Conservation (phyloP, 1,284 basidiomycete species). For the Rhodotorula sp. region DNA sequence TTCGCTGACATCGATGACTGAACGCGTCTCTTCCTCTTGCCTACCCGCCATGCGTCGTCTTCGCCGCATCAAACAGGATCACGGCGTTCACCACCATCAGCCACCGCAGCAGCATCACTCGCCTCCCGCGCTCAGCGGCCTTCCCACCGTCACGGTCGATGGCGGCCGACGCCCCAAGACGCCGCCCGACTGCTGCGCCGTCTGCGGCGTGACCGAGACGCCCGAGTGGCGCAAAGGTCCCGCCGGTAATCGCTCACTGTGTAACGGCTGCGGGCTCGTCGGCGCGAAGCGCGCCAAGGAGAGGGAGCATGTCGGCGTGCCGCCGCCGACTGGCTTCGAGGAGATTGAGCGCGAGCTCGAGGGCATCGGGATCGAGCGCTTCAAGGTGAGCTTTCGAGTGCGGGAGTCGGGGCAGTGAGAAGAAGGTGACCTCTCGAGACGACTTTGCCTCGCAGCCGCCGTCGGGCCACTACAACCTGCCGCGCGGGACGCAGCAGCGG, state of each 20-base stretch:
- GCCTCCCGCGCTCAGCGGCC: no score
- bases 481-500: conserved; percentile 2
- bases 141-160: no score
- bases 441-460: background rate
- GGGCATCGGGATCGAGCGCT: conserved; percentile 32
- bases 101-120: no score
- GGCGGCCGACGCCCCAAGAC: background rate
- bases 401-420: background rate
- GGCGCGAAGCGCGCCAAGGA: conserved; percentile 26
- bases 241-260: conserved; percentile 27
- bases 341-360: conserved; percentile 23
- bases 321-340: background rate
- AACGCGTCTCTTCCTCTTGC: no score
- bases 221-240: conserved; percentile 39
- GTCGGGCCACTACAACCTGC: conserved; percentile 9
- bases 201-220: conserved; percentile 16
- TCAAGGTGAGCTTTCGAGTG: conserved; percentile 5
- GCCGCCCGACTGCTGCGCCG: conserved; percentile 14
- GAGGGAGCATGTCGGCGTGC: background rate
- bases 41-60: no score
- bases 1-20: no score
- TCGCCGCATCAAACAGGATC: no score
- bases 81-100: no score
- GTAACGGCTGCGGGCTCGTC: conserved; percentile 33
- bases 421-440: background rate